Evolutionary conservation across 352 stramenopile genomes (phyloP).

Genomic region (Phytophthora chlamydospora): DNA sequence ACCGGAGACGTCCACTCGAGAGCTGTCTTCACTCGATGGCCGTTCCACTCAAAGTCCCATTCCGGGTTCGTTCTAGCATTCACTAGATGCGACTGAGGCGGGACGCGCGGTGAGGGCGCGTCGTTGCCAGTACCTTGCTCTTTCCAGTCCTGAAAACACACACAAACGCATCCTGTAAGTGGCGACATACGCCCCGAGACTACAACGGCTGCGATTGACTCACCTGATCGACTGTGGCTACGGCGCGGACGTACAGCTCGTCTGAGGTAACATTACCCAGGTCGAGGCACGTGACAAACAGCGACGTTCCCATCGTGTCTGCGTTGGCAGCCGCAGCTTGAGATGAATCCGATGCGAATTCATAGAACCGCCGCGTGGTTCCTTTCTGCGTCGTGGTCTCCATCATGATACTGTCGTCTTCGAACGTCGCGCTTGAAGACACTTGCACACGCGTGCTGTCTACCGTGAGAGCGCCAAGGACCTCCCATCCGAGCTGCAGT

Average conservation of each 20-base stretch:
- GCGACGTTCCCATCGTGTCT: conserved; percentile 67
- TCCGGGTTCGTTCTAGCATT: conserved; percentile 77
- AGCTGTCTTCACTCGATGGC: conserved; percentile 58
- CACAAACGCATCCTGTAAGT: conserved; percentile 4
- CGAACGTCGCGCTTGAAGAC: conserved; percentile 56
- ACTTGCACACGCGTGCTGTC: conserved; percentile 78
- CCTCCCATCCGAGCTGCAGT: conserved; percentile 78
- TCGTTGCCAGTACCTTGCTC: conserved; percentile 54
- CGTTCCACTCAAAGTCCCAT: conserved; percentile 75
- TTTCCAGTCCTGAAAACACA: conserved; percentile 59
- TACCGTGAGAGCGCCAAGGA: conserved; percentile 76
- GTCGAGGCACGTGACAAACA: conserved; percentile 73
- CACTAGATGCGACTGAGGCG: conserved; percentile 82
- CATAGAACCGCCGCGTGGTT: conserved; percentile 68
- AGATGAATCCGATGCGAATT: conserved; percentile 46
- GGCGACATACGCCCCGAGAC: neutral
- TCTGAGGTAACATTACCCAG: conserved; percentile 46
- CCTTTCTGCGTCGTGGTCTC: conserved; percentile 50
- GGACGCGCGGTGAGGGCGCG: conserved; percentile 60
- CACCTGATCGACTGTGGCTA: conserved; percentile 80
- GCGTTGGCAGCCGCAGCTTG: conserved; percentile 39
- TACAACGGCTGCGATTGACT: neutral
- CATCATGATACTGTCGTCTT: conserved; percentile 49
- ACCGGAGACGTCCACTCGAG: conserved; percentile 76
- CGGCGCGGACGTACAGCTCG: conserved; percentile 64